Conservation (phyloP, 2,329 filamentous ascomycete species). For the Exophiala viscosa region DNA sequence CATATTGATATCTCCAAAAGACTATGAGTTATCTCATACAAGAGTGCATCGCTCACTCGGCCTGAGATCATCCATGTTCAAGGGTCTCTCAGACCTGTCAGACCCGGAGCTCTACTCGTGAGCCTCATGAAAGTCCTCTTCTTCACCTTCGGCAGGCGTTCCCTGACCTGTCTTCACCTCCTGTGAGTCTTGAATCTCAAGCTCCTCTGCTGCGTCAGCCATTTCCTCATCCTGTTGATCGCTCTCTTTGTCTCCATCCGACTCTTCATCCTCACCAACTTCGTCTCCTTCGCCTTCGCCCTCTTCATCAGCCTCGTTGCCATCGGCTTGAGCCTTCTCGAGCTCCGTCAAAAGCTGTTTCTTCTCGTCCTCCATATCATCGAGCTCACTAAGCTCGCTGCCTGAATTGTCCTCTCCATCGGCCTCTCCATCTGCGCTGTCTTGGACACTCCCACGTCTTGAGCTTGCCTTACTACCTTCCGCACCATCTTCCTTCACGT, state of each 20-base stretch:
- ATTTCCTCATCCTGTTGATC: slow-evolving; percentile 27
- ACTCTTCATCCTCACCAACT: slow-evolving; percentile 23
- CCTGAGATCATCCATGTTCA: no score
- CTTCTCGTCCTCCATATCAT: slow-evolving; percentile 54
- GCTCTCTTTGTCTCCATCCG: slow-evolving; percentile 2
- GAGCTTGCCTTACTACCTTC: slow-evolving; percentile 45
- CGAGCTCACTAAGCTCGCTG: slow-evolving; percentile 23
- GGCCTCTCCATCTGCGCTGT: slow-evolving; percentile 64
- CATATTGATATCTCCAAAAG: no score
- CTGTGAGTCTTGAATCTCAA: slow-evolving; percentile 21
- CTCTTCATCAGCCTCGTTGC: slow-evolving; percentile 11
- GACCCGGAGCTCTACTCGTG: background rate
- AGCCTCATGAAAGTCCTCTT: slow-evolving; percentile 16
- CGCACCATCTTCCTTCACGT: slow-evolving; percentile 43
- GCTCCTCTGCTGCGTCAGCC: slow-evolving; percentile 5
- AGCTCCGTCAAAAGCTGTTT: slow-evolving; percentile 19
- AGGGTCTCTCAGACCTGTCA: no score
- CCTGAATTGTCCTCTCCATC: slow-evolving; percentile 41
- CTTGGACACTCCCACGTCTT: slow-evolving; percentile 58
- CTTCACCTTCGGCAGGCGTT: slow-evolving; percentile 5
- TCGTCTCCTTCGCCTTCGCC: slow-evolving; percentile 37
- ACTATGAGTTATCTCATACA: no score
- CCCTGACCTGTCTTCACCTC: slow-evolving; percentile 2
- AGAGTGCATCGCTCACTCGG: no score
- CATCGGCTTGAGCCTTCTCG: slow-evolving; percentile 44